Conservation (phyloP, 1,284 basidiomycete genomes). For the Phlebopus sp. region DNA sequence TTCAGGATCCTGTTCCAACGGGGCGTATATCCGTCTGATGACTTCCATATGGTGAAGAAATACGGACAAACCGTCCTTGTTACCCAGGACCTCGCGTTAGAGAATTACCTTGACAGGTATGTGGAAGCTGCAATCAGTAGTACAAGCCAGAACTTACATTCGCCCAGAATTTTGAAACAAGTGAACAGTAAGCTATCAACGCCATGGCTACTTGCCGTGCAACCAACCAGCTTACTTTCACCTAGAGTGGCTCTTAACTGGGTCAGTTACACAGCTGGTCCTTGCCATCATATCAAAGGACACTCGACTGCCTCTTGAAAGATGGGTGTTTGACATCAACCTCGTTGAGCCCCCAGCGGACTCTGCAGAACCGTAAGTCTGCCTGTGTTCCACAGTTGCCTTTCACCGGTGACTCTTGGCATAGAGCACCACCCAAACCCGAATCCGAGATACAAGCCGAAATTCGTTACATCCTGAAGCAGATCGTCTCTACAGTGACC, state of each 20-base stretch:
- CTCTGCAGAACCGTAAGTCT: constrained; percentile 46
- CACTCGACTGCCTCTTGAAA: constrained; percentile 85
- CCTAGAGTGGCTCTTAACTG: constrained; percentile 88
- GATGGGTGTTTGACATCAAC: constrained; percentile 98
- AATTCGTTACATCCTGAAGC: constrained; percentile 97
- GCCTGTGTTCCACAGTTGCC: background rate
- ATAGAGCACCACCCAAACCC: constrained; percentile 57
- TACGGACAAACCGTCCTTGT: constrained; percentile 96
- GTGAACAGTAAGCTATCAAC: constrained; percentile 69
- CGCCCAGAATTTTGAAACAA: constrained; percentile 78
- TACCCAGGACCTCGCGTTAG: constrained; percentile 88
- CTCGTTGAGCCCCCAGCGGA: constrained; percentile 61
- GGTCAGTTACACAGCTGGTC: constrained; percentile 89
- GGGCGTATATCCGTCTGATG: constrained; percentile 95
- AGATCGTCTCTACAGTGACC: constrained; percentile 95
- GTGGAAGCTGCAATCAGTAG: constrained; percentile 14
- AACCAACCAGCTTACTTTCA: constrained; percentile 5
- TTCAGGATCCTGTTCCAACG: constrained; percentile 92
- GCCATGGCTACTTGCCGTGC: background rate
- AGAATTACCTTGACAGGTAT: constrained; percentile 86
- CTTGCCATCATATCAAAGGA: constrained; percentile 96
- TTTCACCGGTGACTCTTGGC: constrained; percentile 1
- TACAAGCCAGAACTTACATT: background rate
- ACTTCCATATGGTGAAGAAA: constrained; percentile 99
- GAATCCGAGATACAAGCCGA: constrained; percentile 96